Conservation (phyloP, 805 yeast species). For the Grigorovia transvaalensis region DNA sequence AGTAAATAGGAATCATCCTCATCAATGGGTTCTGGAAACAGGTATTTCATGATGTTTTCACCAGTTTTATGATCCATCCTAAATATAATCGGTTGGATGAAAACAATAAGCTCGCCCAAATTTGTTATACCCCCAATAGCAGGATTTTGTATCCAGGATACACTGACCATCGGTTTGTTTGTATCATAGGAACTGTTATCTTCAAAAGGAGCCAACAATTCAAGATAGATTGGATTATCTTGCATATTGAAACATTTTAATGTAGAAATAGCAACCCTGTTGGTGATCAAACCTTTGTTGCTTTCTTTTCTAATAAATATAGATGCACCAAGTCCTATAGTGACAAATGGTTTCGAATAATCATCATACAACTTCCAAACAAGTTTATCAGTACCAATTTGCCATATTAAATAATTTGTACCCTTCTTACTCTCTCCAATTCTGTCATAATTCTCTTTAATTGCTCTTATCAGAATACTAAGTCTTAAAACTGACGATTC, state of each 20-base stretch:
- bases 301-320: constrained; percentile 39
- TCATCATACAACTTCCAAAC: constrained; percentile 49
- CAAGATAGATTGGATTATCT: constrained; percentile 38
- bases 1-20: not conserved
- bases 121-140: constrained; percentile 60
- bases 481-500: constrained; percentile 31
- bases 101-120: constrained; percentile 39
- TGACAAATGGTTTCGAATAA: constrained; percentile 38
- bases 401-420: constrained; percentile 34
- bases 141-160: constrained; percentile 45
- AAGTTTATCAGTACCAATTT: constrained; percentile 42
- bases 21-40: constrained; percentile 33
- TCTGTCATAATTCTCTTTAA: constrained; percentile 28
- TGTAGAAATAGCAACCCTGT: constrained; percentile 35
- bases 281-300: constrained; percentile 43
- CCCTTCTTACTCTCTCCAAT: constrained; percentile 15
- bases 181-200: constrained; percentile 12
- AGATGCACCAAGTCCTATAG: constrained; percentile 42
- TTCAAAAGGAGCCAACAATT: constrained; percentile 37
- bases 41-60: constrained; percentile 36
- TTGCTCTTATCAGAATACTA: constrained; percentile 35
- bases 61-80: constrained; percentile 50
- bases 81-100: constrained; percentile 43
- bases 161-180: constrained; percentile 30
- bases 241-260: constrained; percentile 47